These are phyloP conservation scores for Phytophthora cactorum DNA, from an alignment of 352 stramenopile genomes.

Conservation along the genomic window DNA sequence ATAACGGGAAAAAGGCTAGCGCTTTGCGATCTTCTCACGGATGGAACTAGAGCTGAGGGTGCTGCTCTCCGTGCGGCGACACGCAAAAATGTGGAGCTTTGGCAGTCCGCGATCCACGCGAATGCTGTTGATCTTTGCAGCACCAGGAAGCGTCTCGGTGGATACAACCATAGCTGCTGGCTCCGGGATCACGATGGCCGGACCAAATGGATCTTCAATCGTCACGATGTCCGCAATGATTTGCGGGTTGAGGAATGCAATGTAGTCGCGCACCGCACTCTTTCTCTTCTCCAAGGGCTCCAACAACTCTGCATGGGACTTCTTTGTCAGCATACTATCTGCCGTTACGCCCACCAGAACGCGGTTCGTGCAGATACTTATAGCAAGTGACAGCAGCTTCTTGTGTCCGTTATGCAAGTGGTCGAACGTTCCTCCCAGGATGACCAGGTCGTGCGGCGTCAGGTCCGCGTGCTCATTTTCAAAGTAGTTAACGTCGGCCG, in stretches of 20 bases:
- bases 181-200: conserved; percentile 76
- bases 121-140: conserved; percentile 88
- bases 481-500: conserved; percentile 71
- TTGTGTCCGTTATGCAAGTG: conserved; percentile 93
- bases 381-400: conserved; percentile 86
- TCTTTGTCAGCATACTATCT: conserved; percentile 80
- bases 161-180: conserved; percentile 84
- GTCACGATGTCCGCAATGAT: conserved; percentile 73
- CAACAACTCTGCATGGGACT: conserved; percentile 77
- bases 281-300: conserved; percentile 67
- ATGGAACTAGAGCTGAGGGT: conserved; percentile 88
- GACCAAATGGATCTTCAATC: conserved; percentile 88
- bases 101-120: conserved; percentile 59
- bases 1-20: conserved; percentile 5
- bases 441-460: conserved; percentile 59
- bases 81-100: conserved; percentile 78
- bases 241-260: conserved; percentile 69
- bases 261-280: conserved; percentile 60
- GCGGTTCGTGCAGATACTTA: conserved; percentile 50
- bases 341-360: conserved; percentile 85
- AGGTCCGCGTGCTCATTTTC: conserved; percentile 70
- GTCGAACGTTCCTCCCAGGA: conserved; percentile 91
- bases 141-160: conserved; percentile 80
- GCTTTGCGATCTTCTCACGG: conserved; percentile 60
- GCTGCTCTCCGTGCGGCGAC: conserved; percentile 78